Conservation (phyloP, 805 yeast species). For the Candida nonsorbophila region DNA sequence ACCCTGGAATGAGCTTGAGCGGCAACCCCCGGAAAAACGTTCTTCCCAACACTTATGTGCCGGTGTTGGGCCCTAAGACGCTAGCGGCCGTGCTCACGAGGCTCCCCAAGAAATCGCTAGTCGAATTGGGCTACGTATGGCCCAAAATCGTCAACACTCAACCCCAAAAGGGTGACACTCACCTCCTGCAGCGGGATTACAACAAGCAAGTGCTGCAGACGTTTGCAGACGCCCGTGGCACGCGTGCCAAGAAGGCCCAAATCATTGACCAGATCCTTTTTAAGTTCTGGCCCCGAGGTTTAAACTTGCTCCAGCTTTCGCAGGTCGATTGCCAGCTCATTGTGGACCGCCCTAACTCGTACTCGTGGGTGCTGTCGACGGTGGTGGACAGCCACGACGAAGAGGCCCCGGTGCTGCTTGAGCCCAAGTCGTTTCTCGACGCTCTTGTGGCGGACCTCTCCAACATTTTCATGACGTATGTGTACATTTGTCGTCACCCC, state of each 20-base stretch:
- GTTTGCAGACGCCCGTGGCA: slow-evolving; percentile 9
- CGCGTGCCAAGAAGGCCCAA: slow-evolving; percentile 6
- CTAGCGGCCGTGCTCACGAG: slow-evolving; percentile 16
- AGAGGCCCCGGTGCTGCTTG: slow-evolving; percentile 31
- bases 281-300: slow-evolving; percentile 51
- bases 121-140: slow-evolving; percentile 30
- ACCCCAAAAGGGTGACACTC: slow-evolving; percentile 13
- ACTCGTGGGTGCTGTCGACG: slow-evolving; percentile 45
- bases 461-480: slow-evolving; percentile 53
- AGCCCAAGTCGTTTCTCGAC: slow-evolving; percentile 49
- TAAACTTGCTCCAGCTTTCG: slow-evolving; percentile 61
- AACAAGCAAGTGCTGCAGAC: slow-evolving; percentile 15
- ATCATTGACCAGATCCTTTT: slow-evolving; percentile 42
- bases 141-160: slow-evolving; percentile 25
- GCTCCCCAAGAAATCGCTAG: slow-evolving; percentile 25
- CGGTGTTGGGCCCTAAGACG: slow-evolving; percentile 19
- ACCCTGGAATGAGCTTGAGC: not conserved
- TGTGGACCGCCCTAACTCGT: slow-evolving; percentile 50
- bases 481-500: slow-evolving; percentile 65
- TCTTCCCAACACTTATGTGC: slow-evolving; percentile 35
- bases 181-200: slow-evolving; percentile 14
- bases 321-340: slow-evolving; percentile 65
- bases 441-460: slow-evolving; percentile 44
- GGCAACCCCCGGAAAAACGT: slow-evolving; percentile 14
- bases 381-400: slow-evolving; percentile 30